Base-by-base conservation (phyloP, 768 basidiomycete species). In the Rhizopogon rudus region DNA sequence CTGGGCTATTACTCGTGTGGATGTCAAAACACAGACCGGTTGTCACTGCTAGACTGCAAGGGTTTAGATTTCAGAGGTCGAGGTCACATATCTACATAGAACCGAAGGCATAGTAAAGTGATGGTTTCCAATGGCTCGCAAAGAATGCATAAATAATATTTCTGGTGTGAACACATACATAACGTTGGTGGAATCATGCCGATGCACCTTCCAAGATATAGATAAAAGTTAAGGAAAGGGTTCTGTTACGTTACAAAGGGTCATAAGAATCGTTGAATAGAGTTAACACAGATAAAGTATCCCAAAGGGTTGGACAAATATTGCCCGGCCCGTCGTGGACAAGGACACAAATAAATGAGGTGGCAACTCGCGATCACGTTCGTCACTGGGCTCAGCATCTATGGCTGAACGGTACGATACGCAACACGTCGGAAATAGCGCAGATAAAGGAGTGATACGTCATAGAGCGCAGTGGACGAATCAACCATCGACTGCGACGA, bases 331-430 rank as follows among this genome's bases (percentile, higher is more conserved):
- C 48, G 3, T 25, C 14, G 14, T 37, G 22, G 22, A 35, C 46
- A 20, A 37, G 35, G 37, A 20, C 22, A 22, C 20, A 35, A 22
- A 56, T 56, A 56, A 53, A 56, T 56, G 52, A 56, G 28, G 33
- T 28, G 9, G 43, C 35, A n/a, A 70, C 67, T 76, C 78, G 79
- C 75, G 83, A 77, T 78, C 78, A 81, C 77, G 82, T 78, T 75
- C 83, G 80, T 83, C 81, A 71, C 83, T 72, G 79, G 80, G 83
- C 75, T 52, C 44, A 58, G 66, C 69, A 78, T 72, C 33, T 37
- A 37, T 20, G 35, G 48, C 48, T 49, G 69, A 80, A 78, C 84
- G 79, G 81, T 81, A 84, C 81, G 83, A 78, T 74, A 80, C 81
- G 77, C 73, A 77, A 81, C 70, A 81, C 84, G 73, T 72, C 78